phyloP scores from a whole-genome alignment of 2,329 filamentous ascomycete species.

The Cladorrhinum sp. region DNA sequence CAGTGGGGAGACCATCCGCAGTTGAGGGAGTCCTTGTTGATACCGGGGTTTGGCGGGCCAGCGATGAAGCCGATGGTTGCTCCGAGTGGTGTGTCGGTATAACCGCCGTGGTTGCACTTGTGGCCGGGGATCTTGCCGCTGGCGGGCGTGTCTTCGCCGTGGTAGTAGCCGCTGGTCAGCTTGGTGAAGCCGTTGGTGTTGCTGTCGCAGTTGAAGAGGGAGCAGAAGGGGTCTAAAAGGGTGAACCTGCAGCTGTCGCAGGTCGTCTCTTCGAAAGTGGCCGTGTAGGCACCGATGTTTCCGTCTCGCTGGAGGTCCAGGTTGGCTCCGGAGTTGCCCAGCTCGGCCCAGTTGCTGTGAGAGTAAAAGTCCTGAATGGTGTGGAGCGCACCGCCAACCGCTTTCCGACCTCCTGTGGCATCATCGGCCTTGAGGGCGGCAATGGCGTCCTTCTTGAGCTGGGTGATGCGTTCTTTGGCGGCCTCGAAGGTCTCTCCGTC shows the following conservation, averaged over 20 bases:
- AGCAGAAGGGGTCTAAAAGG: neutral
- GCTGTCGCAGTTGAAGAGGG: neutral
- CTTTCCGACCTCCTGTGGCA: neutral
- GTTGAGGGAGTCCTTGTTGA: neutral
- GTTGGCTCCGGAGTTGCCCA: neutral
- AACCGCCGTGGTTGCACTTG: neutral
- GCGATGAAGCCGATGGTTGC: neutral
- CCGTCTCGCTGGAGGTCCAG: neutral
- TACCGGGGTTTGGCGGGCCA: neutral
- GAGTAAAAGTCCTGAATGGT: conserved; percentile 5
- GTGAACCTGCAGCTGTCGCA: neutral
- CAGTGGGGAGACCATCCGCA: neutral
- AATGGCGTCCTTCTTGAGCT: neutral
- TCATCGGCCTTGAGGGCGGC: neutral
- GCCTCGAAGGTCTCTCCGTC: neutral
- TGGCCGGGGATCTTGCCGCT: neutral
- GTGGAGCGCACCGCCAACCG: neutral
- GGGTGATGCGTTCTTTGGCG: neutral
- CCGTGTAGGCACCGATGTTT: neutral
- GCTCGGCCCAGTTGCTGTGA: conserved; percentile 5
- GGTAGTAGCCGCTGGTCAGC: neutral
- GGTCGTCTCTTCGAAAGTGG: neutral
- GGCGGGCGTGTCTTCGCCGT: neutral
- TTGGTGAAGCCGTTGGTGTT: neutral
- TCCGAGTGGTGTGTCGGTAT: neutral